Conservation (phyloP, 2,329 filamentous ascomycete genomes). For the Leptographium procerum region DNA sequence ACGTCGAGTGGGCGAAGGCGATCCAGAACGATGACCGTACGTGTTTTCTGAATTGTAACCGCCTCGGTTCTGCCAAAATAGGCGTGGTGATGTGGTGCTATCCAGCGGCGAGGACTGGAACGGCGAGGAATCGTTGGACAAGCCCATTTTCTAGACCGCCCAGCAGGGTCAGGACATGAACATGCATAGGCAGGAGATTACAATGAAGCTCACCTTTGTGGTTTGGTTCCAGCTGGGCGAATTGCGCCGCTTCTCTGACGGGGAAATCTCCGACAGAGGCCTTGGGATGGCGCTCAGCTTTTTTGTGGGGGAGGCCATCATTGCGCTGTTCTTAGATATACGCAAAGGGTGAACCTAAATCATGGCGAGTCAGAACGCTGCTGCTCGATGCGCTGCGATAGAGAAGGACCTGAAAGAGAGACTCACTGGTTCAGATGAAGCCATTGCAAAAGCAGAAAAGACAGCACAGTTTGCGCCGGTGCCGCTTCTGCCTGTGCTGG, state of each 20-base stretch:
- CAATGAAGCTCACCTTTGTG: constrained; percentile 47
- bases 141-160: constrained; percentile 47
- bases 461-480: not conserved
- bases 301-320: constrained; percentile 50
- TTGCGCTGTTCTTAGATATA: constrained; percentile 56
- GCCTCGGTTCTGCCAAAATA: constrained; percentile 76
- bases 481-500: not conserved
- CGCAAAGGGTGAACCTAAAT: constrained; percentile 63
- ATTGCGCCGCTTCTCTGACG: constrained; percentile 76
- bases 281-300: constrained; percentile 51
- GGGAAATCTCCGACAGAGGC: constrained; percentile 80
- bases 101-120: constrained; percentile 75
- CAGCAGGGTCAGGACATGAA: not conserved
- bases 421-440: constrained; percentile 13
- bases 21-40: constrained; percentile 45
- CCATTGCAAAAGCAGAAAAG: constrained; percentile 5
- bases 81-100: constrained; percentile 59
- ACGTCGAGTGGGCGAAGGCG: constrained; percentile 64
- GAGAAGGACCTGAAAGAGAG: not conserved
- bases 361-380: too few species aligned
- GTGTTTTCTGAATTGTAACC: constrained; percentile 64
- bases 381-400: not conserved
- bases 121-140: constrained; percentile 65
- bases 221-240: constrained; percentile 80
- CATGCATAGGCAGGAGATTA: too few species aligned